A percentile compares a stretch with the other conserved stretches of the same genome.
Conservation (phyloP, 73 alveolate genomes). For the Paraurostyla sp. region DNA sequence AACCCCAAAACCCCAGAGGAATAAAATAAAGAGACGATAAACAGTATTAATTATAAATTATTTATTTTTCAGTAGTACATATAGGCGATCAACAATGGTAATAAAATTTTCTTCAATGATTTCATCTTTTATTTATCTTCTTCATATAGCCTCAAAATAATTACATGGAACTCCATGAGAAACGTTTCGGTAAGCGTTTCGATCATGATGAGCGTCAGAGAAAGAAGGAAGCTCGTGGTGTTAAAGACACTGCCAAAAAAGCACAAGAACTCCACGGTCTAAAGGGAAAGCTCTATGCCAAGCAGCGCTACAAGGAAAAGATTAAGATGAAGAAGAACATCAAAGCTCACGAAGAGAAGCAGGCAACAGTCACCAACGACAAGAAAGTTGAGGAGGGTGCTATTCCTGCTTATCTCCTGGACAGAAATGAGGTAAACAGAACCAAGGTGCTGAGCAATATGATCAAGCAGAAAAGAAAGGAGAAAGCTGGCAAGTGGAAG, state of each 20-base stretch:
- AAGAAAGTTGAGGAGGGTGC: conserved; percentile 96
- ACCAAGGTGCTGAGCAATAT: conserved; percentile 97
- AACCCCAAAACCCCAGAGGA: conserved; percentile 45
- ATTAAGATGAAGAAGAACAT: conserved; percentile 95
- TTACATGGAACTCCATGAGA: conserved; percentile 93
- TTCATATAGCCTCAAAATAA: conserved; percentile 96
- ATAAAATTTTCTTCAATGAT: too few species aligned
- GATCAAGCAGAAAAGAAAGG: conserved; percentile 98
- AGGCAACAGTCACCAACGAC: conserved; percentile 89
- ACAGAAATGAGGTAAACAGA: conserved; percentile 95
- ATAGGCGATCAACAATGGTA: conserved; percentile 42
- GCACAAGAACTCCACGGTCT: conserved; percentile 94
- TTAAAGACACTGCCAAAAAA: conserved; percentile 90
- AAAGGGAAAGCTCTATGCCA: conserved; percentile 95
- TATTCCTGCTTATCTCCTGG: conserved; percentile 97
- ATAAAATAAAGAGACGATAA: not conserved
- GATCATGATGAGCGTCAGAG: conserved; percentile 94
- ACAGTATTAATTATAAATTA: not conserved
- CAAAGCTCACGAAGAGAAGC: conserved; percentile 97
- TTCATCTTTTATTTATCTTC: not conserved
- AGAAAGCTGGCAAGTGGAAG: conserved; percentile 99
- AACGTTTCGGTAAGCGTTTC: conserved; percentile 95
- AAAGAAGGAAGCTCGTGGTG: conserved; percentile 95
- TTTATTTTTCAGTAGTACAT: conserved; percentile 12
- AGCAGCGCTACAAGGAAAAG: conserved; percentile 97